phyloP scores from a whole-genome alignment of 306 rosid genomes.

The Acacia confusa region DNA sequence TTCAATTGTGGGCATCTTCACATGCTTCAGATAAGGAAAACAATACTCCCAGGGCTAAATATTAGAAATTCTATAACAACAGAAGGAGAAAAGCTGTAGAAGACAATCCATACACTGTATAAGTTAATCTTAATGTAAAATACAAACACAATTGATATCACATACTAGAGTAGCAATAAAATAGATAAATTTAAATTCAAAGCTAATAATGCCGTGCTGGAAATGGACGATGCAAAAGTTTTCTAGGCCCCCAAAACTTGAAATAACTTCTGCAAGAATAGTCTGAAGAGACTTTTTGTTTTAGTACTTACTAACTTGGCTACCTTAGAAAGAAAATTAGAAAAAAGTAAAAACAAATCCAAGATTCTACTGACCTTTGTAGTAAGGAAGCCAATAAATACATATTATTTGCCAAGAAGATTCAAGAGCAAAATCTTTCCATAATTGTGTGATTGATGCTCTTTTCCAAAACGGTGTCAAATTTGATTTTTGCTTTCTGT shows the following conservation, averaged over 20 bases:
- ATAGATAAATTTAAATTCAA: background rate
- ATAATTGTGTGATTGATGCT: background rate
- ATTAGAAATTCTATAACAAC: background rate
- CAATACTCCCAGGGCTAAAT: background rate
- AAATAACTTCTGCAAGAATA: constrained; percentile 18
- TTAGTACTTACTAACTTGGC: background rate
- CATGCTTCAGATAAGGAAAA: background rate
- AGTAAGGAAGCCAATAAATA: background rate
- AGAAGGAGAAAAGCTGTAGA: background rate
- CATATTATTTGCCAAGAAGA: background rate
- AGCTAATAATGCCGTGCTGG: constrained; percentile 1
- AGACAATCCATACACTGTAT: background rate
- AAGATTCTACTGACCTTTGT: constrained; percentile 18
- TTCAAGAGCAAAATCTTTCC: constrained; percentile 1
- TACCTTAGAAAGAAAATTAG: background rate
- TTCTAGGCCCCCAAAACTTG: constrained; percentile 1
- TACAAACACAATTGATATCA: background rate
- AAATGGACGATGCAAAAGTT: constrained; percentile 14
- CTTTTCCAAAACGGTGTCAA: background rate
- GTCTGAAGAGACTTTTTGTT: background rate
- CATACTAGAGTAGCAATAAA: background rate
- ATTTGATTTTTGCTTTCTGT: background rate
- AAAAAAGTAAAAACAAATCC: constrained; percentile 6
- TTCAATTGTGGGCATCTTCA: no score
- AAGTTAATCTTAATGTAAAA: background rate